Evolutionary conservation across 2,329 filamentous ascomycete species (phyloP).

Genomic region (Elsinoe necatrix): DNA sequence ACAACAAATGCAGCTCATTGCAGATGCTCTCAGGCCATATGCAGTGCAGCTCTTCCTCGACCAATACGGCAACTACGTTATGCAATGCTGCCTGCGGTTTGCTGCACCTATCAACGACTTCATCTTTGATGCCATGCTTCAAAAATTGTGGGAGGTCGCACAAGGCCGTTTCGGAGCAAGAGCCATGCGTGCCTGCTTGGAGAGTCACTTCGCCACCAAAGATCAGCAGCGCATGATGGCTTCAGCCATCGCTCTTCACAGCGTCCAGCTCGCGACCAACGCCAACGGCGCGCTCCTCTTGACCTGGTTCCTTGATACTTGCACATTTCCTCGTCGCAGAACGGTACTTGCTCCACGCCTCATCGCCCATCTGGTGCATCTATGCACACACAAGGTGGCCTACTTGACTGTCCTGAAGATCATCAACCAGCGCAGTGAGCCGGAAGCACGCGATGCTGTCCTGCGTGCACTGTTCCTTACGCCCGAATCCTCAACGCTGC

Average conservation of each 20-base stretch:
- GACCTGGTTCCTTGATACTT: conserved; percentile 97
- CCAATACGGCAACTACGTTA: conserved; percentile 96
- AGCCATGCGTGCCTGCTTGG: conserved; percentile 92
- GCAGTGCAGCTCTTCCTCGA: conserved; percentile 89
- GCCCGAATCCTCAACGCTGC: conserved; percentile 72
- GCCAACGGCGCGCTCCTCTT: conserved; percentile 87
- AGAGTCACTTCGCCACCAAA: conserved; percentile 90
- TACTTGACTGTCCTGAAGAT: conserved; percentile 96
- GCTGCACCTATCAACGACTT: conserved; percentile 84
- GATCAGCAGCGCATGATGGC: conserved; percentile 94
- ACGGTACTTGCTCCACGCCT: conserved; percentile 87
- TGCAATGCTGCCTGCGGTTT: conserved; percentile 93
- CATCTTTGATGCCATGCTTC: conserved; percentile 96
- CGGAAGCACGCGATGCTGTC: conserved; percentile 83
- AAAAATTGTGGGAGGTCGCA: conserved; percentile 83
- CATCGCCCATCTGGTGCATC: conserved; percentile 83
- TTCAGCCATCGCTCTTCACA: conserved; percentile 89
- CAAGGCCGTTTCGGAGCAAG: conserved; percentile 91
- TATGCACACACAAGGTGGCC: conserved; percentile 97
- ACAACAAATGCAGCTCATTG: conserved; percentile 73
- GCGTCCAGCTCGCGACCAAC: conserved; percentile 91
- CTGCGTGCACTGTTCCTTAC: conserved; percentile 90
- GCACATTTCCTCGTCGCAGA: conserved; percentile 84
- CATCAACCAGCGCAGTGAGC: conserved; percentile 93
- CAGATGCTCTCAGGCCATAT: conserved; percentile 75